These are phyloP conservation scores for Salvia splendens DNA, from an alignment of 257 asterid genomes.

Conservation along the genomic window DNA sequence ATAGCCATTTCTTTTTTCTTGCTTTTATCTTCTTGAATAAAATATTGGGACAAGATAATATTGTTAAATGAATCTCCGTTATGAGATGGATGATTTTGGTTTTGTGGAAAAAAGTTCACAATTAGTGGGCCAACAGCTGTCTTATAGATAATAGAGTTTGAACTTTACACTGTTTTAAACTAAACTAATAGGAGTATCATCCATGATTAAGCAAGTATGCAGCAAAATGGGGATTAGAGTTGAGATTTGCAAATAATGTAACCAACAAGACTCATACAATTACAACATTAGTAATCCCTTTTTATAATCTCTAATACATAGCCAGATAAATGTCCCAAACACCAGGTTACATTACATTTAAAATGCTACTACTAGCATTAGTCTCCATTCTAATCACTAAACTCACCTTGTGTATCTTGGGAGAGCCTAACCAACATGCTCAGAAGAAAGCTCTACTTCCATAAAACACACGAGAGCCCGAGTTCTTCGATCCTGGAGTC, in stretches of 20 bases:
- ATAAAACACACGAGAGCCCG: constrained; percentile 85
- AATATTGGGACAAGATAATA: too few species aligned
- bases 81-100: too few species aligned
- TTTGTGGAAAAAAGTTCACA: too few species aligned
- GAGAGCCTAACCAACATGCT: constrained; percentile 40
- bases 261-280: constrained; percentile 33
- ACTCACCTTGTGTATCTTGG: constrained; percentile 47
- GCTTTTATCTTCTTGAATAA: too few species aligned
- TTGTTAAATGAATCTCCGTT: too few species aligned
- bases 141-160: too few species aligned
- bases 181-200: too few species aligned
- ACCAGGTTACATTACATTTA: constrained; percentile 36
- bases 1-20: too few species aligned
- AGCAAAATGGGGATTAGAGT: not conserved
- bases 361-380: constrained; percentile 41
- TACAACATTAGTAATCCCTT: constrained; percentile 39
- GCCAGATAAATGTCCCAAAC: constrained; percentile 37
- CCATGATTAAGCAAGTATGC: constrained; percentile 16
- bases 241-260: too few species aligned
- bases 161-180: not conserved
- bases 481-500: constrained; percentile 62
- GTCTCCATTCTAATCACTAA: constrained; percentile 53
- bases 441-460: constrained; percentile 98
- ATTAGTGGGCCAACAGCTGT: too few species aligned
- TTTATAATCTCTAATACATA: constrained; percentile 37